These are phyloP conservation scores for Phytomonas francai DNA, from an alignment of 208 protist genomes.

Conservation along the genomic window DNA sequence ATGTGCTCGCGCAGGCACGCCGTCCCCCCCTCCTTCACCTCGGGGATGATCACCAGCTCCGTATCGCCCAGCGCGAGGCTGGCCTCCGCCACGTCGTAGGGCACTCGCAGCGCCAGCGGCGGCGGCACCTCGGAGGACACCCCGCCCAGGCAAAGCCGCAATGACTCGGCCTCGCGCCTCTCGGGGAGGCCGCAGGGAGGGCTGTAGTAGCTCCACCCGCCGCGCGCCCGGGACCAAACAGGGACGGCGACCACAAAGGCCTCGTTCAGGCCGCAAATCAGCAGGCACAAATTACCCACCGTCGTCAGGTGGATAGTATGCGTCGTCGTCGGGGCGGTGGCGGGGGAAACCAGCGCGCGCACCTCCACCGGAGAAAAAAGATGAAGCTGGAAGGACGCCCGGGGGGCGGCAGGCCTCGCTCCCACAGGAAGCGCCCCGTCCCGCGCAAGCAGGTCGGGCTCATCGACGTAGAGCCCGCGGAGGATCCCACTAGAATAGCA, in stretches of 20 bases:
- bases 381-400: constrained; percentile 19
- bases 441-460: constrained; percentile 64
- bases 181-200: constrained; percentile 2
- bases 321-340: constrained; percentile 20
- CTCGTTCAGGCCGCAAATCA: constrained; percentile 34
- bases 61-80: constrained; percentile 49
- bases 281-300: constrained; percentile 45
- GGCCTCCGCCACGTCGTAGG: constrained; percentile 39
- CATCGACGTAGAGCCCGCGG: constrained; percentile 37
- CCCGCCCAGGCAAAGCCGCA: constrained; percentile 24
- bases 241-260: constrained; percentile 48
- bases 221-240: constrained; percentile 29
- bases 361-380: constrained; percentile 15
- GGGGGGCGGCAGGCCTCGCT: background rate
- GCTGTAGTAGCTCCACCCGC: constrained; percentile 48
- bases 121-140: constrained; percentile 23
- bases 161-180: constrained; percentile 8
- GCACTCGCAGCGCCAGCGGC: constrained; percentile 53
- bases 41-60: constrained; percentile 52
- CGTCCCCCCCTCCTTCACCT: constrained; percentile 2
- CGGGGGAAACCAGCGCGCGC: constrained; percentile 15
- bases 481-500: constrained; percentile 39
- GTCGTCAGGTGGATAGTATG: constrained; percentile 28
- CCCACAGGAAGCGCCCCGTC: constrained; percentile 12
- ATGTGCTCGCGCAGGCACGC: constrained; percentile 12